Evolutionary conservation across 495 filamentous ascomycete genomes (phyloP), one percentile per base, ranked within the genome.

Genomic region (Aspergillus steynii): DNA sequence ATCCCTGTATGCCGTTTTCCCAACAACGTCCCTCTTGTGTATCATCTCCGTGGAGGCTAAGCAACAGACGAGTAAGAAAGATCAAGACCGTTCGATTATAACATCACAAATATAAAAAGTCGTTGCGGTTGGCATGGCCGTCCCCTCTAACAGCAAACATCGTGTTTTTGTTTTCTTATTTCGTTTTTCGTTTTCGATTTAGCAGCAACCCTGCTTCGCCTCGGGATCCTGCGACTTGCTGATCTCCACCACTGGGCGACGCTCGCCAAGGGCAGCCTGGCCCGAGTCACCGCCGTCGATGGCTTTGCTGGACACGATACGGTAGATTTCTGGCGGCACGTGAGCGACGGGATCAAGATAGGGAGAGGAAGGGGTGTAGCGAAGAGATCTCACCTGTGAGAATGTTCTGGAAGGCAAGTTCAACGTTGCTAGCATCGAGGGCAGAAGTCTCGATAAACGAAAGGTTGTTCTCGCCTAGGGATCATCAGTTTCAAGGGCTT

Each of bases 361-460:
- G 46, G 14, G 5, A 7, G 28, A n/a, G 34, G 6, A 46, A 45
- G 32, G 31, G 50, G 15, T n/a, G 27, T 3, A 15, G 29, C n/a
- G 26, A 14, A 12, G 20, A 34, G 10, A 2, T 76, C 85, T 51
- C 82, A 97, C 95, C 96, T 74, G 96, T 98, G 72, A 99, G 84
- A 73, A 98, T 98, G 75, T 98, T 98, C 77, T 98, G 95, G 85
- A 99, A 99, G 57, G 96, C 95, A 71, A 99, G 89, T 82, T 99
- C 96, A 61, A 99, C 96, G 72, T 99, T 99, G 82, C 91, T 98
- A 64, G 96, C 96, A 71, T 99, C 96, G 63, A 99, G 88, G 50
- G 96, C 96, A 50, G 96, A 99, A 14, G 96, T 99, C 82, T 99
- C 96, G 78, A 99, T 99, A 74, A 99, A 97, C 48, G 92, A 96